Percentiles rank a stretch among this genome's conserved stretches.
Conservation (phyloP, 2,329 filamentous ascomycete genomes). For the Verticillium albo-atrum region DNA sequence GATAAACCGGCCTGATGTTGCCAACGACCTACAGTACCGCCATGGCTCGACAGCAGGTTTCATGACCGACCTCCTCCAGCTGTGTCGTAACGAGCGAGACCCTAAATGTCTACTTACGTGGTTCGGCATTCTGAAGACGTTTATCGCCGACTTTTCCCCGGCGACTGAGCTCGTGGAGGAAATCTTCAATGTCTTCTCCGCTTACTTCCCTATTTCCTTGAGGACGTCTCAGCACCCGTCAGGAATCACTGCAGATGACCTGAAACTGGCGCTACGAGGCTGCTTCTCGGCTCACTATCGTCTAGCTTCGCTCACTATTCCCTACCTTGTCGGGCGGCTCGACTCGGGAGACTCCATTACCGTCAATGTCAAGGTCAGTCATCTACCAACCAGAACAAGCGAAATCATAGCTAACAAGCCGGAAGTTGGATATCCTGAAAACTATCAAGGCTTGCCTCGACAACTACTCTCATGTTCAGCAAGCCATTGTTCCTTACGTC, state of each 20-base stretch:
- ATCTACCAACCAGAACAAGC: background rate
- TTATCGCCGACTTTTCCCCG: conserved; percentile 40
- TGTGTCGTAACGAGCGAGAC: conserved; percentile 52
- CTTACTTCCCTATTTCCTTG: conserved; percentile 58
- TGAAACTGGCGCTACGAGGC: conserved; percentile 47
- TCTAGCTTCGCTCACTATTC: conserved; percentile 41
- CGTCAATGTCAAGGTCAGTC: conserved; percentile 49
- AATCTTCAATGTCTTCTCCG: conserved; percentile 51
- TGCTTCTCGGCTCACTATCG: conserved; percentile 50
- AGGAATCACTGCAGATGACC: conserved; percentile 50
- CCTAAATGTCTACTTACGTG: conserved; percentile 52
- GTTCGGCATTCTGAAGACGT: conserved; percentile 45
- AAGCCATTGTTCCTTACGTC: conserved; percentile 43
- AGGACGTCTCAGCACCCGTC: conserved; percentile 43
- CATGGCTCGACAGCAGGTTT: conserved; percentile 41
- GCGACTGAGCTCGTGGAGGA: conserved; percentile 42
- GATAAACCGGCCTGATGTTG: conserved; percentile 36
- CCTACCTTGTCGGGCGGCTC: conserved; percentile 52
- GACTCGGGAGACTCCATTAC: conserved; percentile 56
- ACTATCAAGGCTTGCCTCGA: conserved; percentile 51
- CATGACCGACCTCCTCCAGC: conserved; percentile 42
- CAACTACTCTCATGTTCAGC: conserved; percentile 39
- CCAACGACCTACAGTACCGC: conserved; percentile 37
- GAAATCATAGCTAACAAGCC: background rate
- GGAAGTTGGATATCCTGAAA: conserved; percentile 48